Evolutionary conservation across 257 asterid genomes (phyloP), one percentile per base, ranked within the genome.

Genomic region (Pogostemon cablin): DNA sequence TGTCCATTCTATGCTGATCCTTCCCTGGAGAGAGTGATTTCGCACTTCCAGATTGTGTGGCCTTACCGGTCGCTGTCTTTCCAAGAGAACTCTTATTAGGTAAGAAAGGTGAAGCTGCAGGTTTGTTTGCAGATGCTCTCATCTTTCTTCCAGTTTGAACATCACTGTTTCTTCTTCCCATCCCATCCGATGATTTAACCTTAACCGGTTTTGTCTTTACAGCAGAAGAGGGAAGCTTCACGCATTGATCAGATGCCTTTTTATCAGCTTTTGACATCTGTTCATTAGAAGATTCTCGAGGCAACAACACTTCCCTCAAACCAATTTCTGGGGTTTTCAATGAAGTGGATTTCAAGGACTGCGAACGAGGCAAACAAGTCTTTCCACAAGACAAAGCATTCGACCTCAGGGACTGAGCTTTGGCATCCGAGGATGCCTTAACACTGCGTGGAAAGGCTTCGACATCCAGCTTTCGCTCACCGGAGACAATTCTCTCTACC

Each of bases 311-410:
- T 71, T 78, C 82, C 72, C 59, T 47, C 85, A 82, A 79, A 72
- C 79, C 62, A 47, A 67, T 74, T 77, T 80, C 84, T 3, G 87
- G 77, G 39, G 79, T 78, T 35, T 67, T 65, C 2, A 53, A 74
- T 3, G 71, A 73, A 74, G 71, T 53, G 60, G 76, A 12, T 43
- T 68, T 73, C 58, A 53, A 6, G 9, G 40, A 53, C 34, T 78
- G 54, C 42, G 76, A 78, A 70, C 69, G 48, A 5, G 50, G 39
- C 72, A 43, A 34, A 50, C 56, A 25, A 59, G 75, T 67, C 62
- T 77, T 72, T 38, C 50, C 41, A 50, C 69, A 37, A 38, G 75
- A 72, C 17, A 60, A 50, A 62, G 37, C 68, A 60, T 15, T 57
- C 68, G 25, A 67, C n/a, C 65, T 55, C 4, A 55, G 74, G 47